Evolutionary conservation across 2,329 filamentous ascomycete genomes (phyloP), one percentile per base, ranked within the genome.

Genomic region (Leptographium lundbergii): DNA sequence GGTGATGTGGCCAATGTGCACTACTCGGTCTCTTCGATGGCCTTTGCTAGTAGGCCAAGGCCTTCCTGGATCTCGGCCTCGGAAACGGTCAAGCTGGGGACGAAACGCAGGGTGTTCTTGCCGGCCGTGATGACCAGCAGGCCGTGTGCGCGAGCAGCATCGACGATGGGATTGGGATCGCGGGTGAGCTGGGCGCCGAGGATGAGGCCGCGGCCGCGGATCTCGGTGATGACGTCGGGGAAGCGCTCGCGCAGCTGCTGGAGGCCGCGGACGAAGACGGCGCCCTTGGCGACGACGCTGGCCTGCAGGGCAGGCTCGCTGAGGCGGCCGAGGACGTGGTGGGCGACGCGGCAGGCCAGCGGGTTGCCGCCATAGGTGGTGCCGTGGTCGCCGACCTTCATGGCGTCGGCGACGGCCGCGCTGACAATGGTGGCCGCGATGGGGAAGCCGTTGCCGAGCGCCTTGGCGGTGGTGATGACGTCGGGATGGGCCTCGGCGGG

Each of bases 331-430:
- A 99, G 84, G 61, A 96, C 88, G 74, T 96, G 84, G 70, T 95
- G 89, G 9, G 89, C 94, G 10, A 97, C 75, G 36, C 91, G 83
- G 67, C 84, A 89, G 2, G 88, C 91, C 47, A 96, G 79, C 9
- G 91, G 91, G 74, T 96, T 96, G 48, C 91, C 91, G 59, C 91
- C 91, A 67, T 95, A 96, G 0, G 91, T 96, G 19, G 91, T 96
- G 56, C 91, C 91, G 73, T 96, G 91, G 71, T 96, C 91, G 60
- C 91, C 71, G 36, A 80, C 70, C 65, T 77, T 74, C 66, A 82
- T 81, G 67, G 85, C 84, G 57, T 85, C 80, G 32, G 83, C 85
- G 1, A 95, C 88, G 27, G 78, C 75, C 59, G 68, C 68, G 63
- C 75, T 80, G 42, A 81, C 78, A 57, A 82, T 81, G 5, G 87